Base-by-base conservation (phyloP, 2,329 filamentous ascomycete species). In the Aspergillus floridensis region DNA sequence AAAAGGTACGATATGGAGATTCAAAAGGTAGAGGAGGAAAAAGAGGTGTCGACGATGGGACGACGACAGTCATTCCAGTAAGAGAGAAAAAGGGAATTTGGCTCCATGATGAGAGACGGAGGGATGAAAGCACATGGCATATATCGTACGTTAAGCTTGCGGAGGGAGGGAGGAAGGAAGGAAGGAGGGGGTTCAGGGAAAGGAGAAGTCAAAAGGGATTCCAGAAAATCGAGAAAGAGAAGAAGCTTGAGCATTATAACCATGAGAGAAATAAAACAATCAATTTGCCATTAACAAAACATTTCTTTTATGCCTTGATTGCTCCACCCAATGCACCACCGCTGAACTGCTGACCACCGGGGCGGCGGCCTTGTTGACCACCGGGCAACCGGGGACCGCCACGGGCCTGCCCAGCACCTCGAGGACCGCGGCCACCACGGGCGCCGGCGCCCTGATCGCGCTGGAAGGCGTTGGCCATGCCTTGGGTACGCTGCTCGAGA, bases 401-500 rank as follows among this genome's bases (percentile, higher is more conserved):
- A 53, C 77, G 74, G 50, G 70, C 71, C 49, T 74, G 68, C 62
- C 74, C 75, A 53, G 68, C 68, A 59, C 75, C 67, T 47, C 76
- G 66, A 49, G 80, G 78, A 63, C 86, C 81, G 56, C 85, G 81
- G 47, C 89, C 88, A 62, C 88, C 85, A 78, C 86, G 72, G 75
- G 87, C 80, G 64, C 86, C 90, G 65, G 89, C 85, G 59, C 90
- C 91, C 66, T 91, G 90, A 81, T 96, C 92, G 76, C 93, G 84
- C 83, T 97, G 93, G 79, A 98, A 98, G 29, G 92, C 93, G 72
- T 96, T 96, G 60, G 91, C 88, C 68, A 93, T 96, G 69, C 95
- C 95, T 77, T 97, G 92, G 68, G 96, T 98, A 74, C 95, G 88
- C 77, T 97, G 93, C 83, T 99, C 95, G 68, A 99, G 85, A 24